phyloP scores from a whole-genome alignment of 139 green algal species.

The Diplosphaera chodatii region DNA sequence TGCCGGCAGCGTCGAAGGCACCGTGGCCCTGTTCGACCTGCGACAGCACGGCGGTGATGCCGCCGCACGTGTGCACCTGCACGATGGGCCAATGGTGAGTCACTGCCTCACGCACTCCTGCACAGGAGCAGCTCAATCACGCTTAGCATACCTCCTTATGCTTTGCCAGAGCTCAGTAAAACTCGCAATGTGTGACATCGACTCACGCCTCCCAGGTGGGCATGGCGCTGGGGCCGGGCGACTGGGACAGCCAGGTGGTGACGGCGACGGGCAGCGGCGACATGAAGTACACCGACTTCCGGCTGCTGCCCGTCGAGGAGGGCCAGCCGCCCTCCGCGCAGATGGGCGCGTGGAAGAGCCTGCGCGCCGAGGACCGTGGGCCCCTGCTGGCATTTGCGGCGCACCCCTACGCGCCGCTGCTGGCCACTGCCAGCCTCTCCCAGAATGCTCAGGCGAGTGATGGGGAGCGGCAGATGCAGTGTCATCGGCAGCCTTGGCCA shows the following conservation, averaged over 20 bases:
- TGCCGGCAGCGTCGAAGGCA: slow-evolving; percentile 25
- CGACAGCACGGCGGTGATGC: slow-evolving; percentile 19
- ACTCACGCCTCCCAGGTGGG: slow-evolving; percentile 29
- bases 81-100: slow-evolving; percentile 7
- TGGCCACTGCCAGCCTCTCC: slow-evolving; percentile 61
- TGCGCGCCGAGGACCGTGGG: slow-evolving; percentile 69
- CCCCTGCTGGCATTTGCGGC: slow-evolving; percentile 63
- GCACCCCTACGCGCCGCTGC: slow-evolving; percentile 69
- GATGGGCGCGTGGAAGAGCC: slow-evolving; percentile 39
- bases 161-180: no score
- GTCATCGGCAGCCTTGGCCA: no score
- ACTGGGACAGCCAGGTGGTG: slow-evolving; percentile 37
- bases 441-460: neutral
- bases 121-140: neutral
- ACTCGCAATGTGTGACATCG: no score
- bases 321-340: neutral
- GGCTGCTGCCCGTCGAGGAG: slow-evolving; percentile 23
- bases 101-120: neutral
- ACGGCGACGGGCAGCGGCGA: slow-evolving; percentile 49
- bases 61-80: slow-evolving; percentile 8
- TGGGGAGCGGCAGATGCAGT: no score
- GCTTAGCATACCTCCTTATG: no score
- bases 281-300: slow-evolving; percentile 74
- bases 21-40: slow-evolving; percentile 68
- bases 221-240: slow-evolving; percentile 62